Evolutionary conservation across 2,329 filamentous ascomycete species (phyloP), one percentile per base, ranked within the genome.

Genomic region (Paraphoma sp.): DNA sequence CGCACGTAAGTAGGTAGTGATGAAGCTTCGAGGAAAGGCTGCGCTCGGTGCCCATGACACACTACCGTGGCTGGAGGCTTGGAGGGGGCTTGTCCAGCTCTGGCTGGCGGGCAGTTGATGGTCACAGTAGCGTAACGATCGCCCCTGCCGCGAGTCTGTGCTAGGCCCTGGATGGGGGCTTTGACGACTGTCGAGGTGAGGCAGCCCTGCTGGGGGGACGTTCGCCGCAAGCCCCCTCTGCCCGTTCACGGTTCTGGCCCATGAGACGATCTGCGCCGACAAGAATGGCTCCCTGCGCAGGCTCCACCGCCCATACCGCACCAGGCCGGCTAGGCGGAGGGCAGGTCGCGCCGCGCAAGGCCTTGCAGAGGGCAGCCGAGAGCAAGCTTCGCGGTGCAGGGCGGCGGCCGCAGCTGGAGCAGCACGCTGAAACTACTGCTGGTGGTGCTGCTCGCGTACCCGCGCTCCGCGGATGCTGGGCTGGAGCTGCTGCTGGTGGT

Each of bases 211-310:
- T 70, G 66, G 60, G 66, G 60, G 63, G 59, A 67, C 62, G 64
- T 63, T 65, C 63, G 63, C 67, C 65, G 60, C 65, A 62, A 67
- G 68, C 63, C 60, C 63, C 64, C 55, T 61, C 53, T 65, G 63
- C 61, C 62, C 59, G 67, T 63, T 62, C 63, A 52, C 62, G 60
- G 65, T 71, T 72, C 69, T 74, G 68, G 71, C 68, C 72, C 71
- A 68, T 73, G 70, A 73, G 71, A 69, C 69, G 72, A 75, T 75
- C 71, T 64, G 63, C 69, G 68, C 61, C 59, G 40, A 56, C 57
- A 55, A 52, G 45, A 41, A 50, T 53, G 44, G 45, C 53, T 56
- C 57, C 44, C 63, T 64, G 53, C 56, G 45, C 49, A 44, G 56
- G 57, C 65, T 59, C 68, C 63, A 65, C 64, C 51, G 53, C 51